Evolutionary conservation across 2,329 filamentous ascomycete species (phyloP), one percentile per base, ranked within the genome.

Genomic region (Fusarium sp.): DNA sequence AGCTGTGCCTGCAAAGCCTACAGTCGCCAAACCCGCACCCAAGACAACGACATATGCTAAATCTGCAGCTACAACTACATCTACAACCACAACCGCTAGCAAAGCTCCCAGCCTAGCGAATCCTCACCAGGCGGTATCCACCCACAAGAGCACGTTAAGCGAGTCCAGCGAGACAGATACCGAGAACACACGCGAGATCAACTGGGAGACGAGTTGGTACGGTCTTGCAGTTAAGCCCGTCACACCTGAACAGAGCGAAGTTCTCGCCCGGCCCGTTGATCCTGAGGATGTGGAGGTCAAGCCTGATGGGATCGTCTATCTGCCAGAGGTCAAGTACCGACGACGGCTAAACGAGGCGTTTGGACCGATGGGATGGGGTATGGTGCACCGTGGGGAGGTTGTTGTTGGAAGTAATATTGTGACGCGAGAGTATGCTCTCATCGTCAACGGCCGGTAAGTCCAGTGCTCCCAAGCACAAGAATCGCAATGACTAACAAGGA

Each of bases 291-390:
- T 99, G 55, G 96, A 99, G 83, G 91, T 99, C 76, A 99, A 99
- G 83, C 95, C 96, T 31, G 96, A 99, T 81, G 96, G 96, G 33
- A 95, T 99, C 71, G 84, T 98, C 61, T 99, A 98, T 78, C 84
- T 99, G 59, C 96, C 96, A 14, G 96, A 99, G 84, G 98, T 99
- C 84, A 97, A 98, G 82, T 99, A 99, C 81, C 85, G 96, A 42
- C 85, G 95, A 66, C 95, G 97, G 67, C 80, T 99, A 73, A 97
- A 98, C 78, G 83, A 85, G 74, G 93, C 94, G 0, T 99, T 99
- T 80, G 95, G 96, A 0, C 96, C 96, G 1, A 96, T 96, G 53
- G 96, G 92, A 9, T 99, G 96, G 96, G 96, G 96, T 1, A 82
- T 99, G 54, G 95, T 95, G 56, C 96, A 96, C 11, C 84, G 94